Base-by-base conservation (phyloP, 306 rosid genomes). In the Quercus gilva region DNA sequence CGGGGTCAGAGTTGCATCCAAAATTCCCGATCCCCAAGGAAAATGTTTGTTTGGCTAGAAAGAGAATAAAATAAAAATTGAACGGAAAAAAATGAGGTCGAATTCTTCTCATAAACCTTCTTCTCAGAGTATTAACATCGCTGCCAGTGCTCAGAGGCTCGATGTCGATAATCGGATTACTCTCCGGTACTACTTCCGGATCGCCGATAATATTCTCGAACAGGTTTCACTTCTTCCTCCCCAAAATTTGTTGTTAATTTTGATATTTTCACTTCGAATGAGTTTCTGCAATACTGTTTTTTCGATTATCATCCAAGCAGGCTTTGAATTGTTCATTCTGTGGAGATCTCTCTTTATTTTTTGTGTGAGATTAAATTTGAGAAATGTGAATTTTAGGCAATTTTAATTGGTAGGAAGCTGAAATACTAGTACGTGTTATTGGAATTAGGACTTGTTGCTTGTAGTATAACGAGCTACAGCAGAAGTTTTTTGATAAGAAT, bases 181-280 rank as follows among this genome's bases (percentile, higher is more conserved):
- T 11, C 92, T 94, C 25, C 92, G 95, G 4, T 90, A 87, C 70
- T 94, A 94, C 82, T 79, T 76, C 28, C 91, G 99, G 81, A 91
- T 94, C 84, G 97, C 99, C 4, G 94, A 94, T 76, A 94, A 89
- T 80, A 79, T 94, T 71, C 92, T 92, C 87, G 87, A 85, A 79
- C 99, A 94, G 99, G 99, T 94, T 20, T 59, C 60, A 12, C 68
- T n/a, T 28, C 74, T 60, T 61, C 65, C 78, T 26, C 56, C 20
- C 21, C 21, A 26, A 21, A 25, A 37, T 74, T 61, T 25, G 2
- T 71, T 25, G 52, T 10, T 68, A 17, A 64, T 17, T 75, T n/a
- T 26, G 9, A 17, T 3, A 14, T 56, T 28, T 59, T 45, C 25
- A 73, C 5, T 79, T 14, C 18, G 13, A 53, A 13, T 28, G 5